Percentiles rank a stretch among this genome's conserved stretches.
phyloP scores from a whole-genome alignment of 2,329 filamentous ascomycete species.

The Colletotrichum horii region DNA sequence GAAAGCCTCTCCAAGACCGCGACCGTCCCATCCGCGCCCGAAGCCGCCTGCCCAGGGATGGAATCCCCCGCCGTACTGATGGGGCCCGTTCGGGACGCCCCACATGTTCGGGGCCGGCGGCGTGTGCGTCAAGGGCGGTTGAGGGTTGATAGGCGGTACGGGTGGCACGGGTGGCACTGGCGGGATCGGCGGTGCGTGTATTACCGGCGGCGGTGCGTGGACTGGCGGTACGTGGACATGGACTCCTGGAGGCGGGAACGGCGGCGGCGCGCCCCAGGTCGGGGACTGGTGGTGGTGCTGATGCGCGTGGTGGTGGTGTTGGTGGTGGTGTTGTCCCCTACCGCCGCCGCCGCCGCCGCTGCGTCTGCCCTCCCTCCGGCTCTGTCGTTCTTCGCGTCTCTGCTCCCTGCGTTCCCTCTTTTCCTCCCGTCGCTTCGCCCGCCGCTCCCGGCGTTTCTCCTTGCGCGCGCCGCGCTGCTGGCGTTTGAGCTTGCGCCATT shows the following conservation, averaged over 20 bases:
- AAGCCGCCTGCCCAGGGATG: neutral
- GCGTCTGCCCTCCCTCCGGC: conserved; percentile 31
- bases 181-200: neutral
- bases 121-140: neutral
- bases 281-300: neutral
- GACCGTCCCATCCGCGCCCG: neutral
- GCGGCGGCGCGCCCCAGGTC: neutral
- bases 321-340: neutral
- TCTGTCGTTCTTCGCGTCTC: conserved; percentile 32
- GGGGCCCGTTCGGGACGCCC: neutral
- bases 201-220: neutral
- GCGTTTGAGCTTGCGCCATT: conserved; percentile 43
- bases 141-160: neutral
- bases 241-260: neutral
- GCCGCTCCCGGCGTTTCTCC: conserved; percentile 34
- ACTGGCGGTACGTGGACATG: neutral
- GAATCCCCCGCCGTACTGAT: neutral
- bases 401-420: conserved; percentile 35
- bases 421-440: conserved; percentile 33
- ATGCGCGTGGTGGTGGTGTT: neutral
- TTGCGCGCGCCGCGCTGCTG: conserved; percentile 34
- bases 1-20: neutral
- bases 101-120: neutral
- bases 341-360: neutral
- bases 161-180: neutral